Percentiles rank a stretch among this genome's conserved stretches.
Conservation (phyloP, 345 rosid species). For the Brassica rapa region DNA sequence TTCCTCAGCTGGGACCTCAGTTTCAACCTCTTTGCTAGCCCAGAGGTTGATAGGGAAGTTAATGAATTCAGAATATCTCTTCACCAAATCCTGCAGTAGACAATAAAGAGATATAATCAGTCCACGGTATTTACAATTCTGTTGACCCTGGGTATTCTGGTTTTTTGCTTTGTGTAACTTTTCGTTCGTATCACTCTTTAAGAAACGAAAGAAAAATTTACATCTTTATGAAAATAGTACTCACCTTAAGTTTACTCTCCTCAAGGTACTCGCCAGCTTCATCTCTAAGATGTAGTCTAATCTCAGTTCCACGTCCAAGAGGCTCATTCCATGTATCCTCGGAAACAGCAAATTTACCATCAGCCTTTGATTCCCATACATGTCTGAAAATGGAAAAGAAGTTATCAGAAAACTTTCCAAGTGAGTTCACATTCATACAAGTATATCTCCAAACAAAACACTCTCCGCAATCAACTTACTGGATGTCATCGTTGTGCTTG, state of each 20-base stretch:
- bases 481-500: conserved; percentile 93
- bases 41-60: conserved; percentile 91
- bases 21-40: conserved; percentile 95
- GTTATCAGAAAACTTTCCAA: conserved; percentile 24
- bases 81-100: conserved; percentile 79
- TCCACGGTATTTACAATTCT: not conserved
- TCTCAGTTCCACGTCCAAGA: conserved; percentile 96
- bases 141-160: not conserved
- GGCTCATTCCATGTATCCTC: conserved; percentile 99
- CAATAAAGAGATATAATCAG: not conserved
- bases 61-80: conserved; percentile 95
- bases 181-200: not conserved
- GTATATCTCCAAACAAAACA: not conserved
- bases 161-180: not conserved
- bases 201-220: not conserved
- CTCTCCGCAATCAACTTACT: conserved; percentile 49
- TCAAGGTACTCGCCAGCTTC: conserved; percentile 97
- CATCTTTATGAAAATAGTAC: conserved; percentile 3
- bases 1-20: conserved; percentile 85
- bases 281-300: conserved; percentile 88
- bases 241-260: conserved; percentile 86
- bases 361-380: conserved; percentile 99
- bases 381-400: conserved; percentile 49
- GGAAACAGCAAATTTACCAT: conserved; percentile 95
- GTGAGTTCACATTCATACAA: conserved; percentile 5